Base-by-base conservation (phyloP, 2,329 filamentous ascomycete genomes). In the Sphaerulina musiva region DNA sequence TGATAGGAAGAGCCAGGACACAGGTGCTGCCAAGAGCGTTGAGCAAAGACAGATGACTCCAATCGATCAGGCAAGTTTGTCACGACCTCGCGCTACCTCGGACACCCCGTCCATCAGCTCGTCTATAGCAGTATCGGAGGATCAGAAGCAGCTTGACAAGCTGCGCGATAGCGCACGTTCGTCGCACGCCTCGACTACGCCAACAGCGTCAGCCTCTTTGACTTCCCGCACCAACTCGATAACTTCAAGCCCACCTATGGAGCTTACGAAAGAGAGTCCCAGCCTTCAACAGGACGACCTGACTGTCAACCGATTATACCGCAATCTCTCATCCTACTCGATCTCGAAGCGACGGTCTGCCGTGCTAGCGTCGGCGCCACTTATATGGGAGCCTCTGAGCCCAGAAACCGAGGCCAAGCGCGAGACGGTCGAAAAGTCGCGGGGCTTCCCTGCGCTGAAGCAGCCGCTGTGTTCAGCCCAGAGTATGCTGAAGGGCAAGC, bases 101-200 rank as follows among this genome's bases (percentile, higher is more conserved):
- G 64, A 66, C 40, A 48, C 60, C 11, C 56, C 53, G 3, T 68
- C 64, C 4, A 42, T 58, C 11, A 56, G 43, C 36, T 68, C 64
- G 2, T 66, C 64, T 2, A 52, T 48, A 9, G 60, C 60, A 1
- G 41, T 41, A 9, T 66, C 66, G 17, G 58, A 62, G 6, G 62
- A 67, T 2, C 63, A 66, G 48, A 61, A 62, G 5, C 55, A 61
- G 29, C 59, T 67, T 7, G 62, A 64, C 47, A 65, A 58, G 36
- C 49, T 67, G 6, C 65, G 64, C 5, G 62, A 61, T 31, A 69
- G 65, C 53, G 58, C 59, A 12, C 60, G 65, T n/a, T 63, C 61
- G n/a, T 68, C 66, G 8, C 59, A 63, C 26, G 59, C 62, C n/a
- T 66, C 66, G 32, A 61, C 59, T 40, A 57, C 52, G 36, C 59